phyloP scores from a whole-genome alignment of 1,139 yeast species.

The Waltiozyma sp. region DNA sequence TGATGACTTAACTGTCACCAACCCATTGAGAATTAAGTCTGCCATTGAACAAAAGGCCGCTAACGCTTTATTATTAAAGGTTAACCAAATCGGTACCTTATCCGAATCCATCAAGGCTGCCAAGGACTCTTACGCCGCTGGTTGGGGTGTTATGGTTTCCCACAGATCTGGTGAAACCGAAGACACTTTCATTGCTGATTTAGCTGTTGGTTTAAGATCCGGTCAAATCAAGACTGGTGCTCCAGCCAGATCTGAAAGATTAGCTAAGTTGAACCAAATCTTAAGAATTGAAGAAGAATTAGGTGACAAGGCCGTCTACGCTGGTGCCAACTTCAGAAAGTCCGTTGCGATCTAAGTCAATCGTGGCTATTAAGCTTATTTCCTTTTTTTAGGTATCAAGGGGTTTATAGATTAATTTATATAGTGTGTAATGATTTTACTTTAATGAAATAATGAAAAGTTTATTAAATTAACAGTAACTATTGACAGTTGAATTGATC shows the following conservation, averaged over 20 bases:
- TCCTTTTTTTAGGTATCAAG: no score
- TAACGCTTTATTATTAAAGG: constrained; percentile 87
- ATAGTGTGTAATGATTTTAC: not conserved
- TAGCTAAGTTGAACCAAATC: constrained; percentile 94
- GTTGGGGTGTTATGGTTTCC: constrained; percentile 97
- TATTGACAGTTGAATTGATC: no score
- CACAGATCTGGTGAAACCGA: constrained; percentile 99
- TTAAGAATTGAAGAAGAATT: constrained; percentile 95
- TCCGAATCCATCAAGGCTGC: constrained; percentile 92
- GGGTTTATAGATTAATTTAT: not conserved
- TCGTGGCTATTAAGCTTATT: not conserved
- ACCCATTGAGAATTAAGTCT: constrained; percentile 84
- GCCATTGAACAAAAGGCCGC: constrained; percentile 95
- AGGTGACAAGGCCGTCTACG: constrained; percentile 90
- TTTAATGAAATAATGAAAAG: not conserved
- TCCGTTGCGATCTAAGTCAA: constrained; percentile 18
- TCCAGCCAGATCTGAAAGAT: constrained; percentile 98
- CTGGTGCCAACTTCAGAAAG: constrained; percentile 69
- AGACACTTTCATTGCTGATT: constrained; percentile 95
- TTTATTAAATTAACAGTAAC: no score
- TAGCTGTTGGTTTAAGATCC: constrained; percentile 90
- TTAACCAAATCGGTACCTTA: constrained; percentile 89
- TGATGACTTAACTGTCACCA: constrained; percentile 96
- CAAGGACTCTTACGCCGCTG: constrained; percentile 77
- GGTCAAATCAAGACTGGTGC: constrained; percentile 99